Evolutionary conservation across 2,329 filamentous ascomycete genomes (phyloP), one percentile per base, ranked within the genome.

Genomic region (Passalora sequoiae): DNA sequence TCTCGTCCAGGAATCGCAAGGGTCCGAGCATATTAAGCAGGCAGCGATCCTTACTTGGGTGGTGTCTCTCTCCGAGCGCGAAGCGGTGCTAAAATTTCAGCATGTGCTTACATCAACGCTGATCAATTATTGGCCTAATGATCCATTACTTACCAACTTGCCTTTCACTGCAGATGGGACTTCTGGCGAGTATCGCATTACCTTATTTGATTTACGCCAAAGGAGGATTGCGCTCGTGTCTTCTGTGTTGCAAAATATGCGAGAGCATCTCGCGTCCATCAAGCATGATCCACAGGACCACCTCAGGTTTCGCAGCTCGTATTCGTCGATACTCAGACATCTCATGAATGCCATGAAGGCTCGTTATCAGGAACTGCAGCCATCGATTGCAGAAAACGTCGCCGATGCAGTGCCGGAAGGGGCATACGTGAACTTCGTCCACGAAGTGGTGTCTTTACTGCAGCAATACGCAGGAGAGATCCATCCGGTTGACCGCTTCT

Each of bases 391-490:
- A 3, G 19, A 28, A 28, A 53, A 46, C 24, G 41, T 53, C 2
- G 54, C 56, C 13, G 46, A 57, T 30, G 37, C 43, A 10, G 47
- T 40, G n/a, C 53, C 56, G 4, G 71, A 71, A 37, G 74, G 77
- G 8, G 66, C 70, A 2, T 83, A 83, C 54, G 75, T 81, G 5
- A 68, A 73, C 7, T 82, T 83, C 55, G 77, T 82, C 4, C 80
- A 83, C 46, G 64, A 68, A 12, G 67, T 82, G 2, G 71, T 83
- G 2, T 71, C 74, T 15, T 75, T 75, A 47, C 60, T 83, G 35
- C 79, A 83, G 54, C 76, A 83, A 53, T 74, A 82, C 50, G 75
- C 74, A 1, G 67, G 70, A 22, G 74, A 80, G 13, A 78, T 81
- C 22, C 73, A 70, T 49, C 67, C 70, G 0, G 67, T 82, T 12